Evolutionary conservation across 1,284 basidiomycete genomes (phyloP).

Genomic region (Pisolithus thermaeus): DNA sequence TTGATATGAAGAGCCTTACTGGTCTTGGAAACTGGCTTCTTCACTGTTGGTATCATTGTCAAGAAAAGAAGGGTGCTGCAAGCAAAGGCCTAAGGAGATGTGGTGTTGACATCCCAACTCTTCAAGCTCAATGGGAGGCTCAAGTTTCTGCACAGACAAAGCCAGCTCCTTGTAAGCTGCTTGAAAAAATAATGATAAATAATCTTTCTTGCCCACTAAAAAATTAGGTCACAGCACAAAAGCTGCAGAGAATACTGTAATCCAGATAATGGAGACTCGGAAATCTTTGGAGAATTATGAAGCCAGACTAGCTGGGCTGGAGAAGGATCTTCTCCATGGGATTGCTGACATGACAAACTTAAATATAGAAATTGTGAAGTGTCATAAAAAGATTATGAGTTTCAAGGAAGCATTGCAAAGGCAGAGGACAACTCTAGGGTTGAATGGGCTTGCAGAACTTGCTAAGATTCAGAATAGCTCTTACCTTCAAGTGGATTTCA

Average conservation of each 20-base stretch:
- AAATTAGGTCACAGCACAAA: background rate
- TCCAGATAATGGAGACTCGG: background rate
- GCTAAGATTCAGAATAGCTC: constrained; percentile 6
- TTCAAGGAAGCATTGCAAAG: background rate
- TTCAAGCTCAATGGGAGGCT: background rate
- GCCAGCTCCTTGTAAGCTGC: background rate
- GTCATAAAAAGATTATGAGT: background rate
- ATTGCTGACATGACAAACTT: background rate
- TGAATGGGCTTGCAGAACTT: background rate
- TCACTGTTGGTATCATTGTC: constrained; percentile 4
- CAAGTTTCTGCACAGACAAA: background rate
- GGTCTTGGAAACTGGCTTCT: constrained; percentile 13
- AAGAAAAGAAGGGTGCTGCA: constrained; percentile 3
- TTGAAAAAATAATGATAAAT: too few relatives aligned
- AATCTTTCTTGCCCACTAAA: too few relatives aligned
- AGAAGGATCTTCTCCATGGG: background rate
- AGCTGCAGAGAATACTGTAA: background rate
- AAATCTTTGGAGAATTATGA: background rate
- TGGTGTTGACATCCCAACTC: background rate
- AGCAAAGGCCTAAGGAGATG: background rate
- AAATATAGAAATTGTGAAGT: background rate
- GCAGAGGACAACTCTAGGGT: background rate
- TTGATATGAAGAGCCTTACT: constrained; percentile 2
- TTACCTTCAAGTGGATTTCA: constrained; percentile 8
- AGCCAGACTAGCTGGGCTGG: background rate